These are phyloP conservation scores for Leccinum imitatum DNA, from an alignment of 768 basidiomycete genomes.

Conservation along the genomic window DNA sequence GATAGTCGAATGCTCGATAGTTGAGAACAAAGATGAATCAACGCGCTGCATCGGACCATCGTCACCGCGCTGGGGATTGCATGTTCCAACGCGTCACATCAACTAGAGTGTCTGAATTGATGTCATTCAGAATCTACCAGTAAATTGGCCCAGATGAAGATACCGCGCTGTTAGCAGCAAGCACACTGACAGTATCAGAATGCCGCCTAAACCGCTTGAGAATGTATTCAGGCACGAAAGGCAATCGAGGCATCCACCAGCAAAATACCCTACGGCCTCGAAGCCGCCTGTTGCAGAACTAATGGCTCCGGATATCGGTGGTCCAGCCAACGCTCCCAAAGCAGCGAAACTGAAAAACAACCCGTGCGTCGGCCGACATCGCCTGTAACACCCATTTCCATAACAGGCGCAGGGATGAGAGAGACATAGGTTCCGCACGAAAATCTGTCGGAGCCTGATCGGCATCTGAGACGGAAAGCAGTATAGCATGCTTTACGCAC, in stretches of 20 bases:
- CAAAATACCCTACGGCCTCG: constrained; percentile 38
- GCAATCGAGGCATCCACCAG: constrained; percentile 26
- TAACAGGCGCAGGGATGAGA: constrained; percentile 24
- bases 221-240: too few relatives aligned
- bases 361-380: constrained; percentile 64
- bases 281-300: constrained; percentile 51
- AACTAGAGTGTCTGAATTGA: neutral
- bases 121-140: constrained; percentile 41
- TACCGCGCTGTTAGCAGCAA: constrained; percentile 42
- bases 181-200: constrained; percentile 41
- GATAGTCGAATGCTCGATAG: neutral
- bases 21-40: neutral
- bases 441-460: constrained; percentile 39
- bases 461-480: neutral
- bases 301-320: constrained; percentile 74
- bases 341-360: constrained; percentile 62
- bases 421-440: constrained; percentile 62
- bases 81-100: neutral
- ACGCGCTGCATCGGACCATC: too few relatives aligned
- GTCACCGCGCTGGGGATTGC: too few relatives aligned
- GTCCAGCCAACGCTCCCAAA: constrained; percentile 63
- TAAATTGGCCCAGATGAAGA: constrained; percentile 38
- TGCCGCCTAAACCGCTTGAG: constrained; percentile 28
- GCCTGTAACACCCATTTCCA: constrained; percentile 9
- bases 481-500: constrained; percentile 33